Evolutionary conservation across 176 grass and related monocot species (phyloP).

Genomic region (Hsuehochloa calcarea): DNA sequence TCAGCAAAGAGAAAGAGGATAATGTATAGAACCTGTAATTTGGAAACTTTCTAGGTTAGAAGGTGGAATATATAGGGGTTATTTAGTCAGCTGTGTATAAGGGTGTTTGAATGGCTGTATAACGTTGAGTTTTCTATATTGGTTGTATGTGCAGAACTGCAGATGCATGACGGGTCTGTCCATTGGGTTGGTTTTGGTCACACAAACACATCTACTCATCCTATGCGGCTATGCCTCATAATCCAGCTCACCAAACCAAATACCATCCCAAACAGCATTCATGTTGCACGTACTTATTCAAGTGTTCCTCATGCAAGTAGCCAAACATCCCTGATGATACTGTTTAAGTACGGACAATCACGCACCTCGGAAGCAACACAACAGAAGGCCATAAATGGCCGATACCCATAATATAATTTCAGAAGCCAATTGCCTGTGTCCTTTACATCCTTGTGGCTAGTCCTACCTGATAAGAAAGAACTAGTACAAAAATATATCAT

Average conservation of each 20-base stretch:
- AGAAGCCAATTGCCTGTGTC: slow-evolving; percentile 82
- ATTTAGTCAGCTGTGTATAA: neutral
- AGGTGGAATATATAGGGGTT: neutral
- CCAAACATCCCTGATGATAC: neutral
- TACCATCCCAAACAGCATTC: neutral
- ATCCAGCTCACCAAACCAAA: neutral
- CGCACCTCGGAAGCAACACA: slow-evolving; percentile 92
- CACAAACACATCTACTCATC: neutral
- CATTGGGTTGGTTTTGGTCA: neutral
- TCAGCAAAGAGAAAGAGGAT: slow-evolving; percentile 75
- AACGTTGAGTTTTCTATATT: neutral
- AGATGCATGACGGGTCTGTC: neutral
- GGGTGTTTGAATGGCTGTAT: neutral
- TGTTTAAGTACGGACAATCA: neutral
- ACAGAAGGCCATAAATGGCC: slow-evolving; percentile 93
- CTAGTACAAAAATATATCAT: slow-evolving; percentile 42
- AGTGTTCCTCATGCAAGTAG: neutral
- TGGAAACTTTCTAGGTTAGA: slow-evolving; percentile 2
- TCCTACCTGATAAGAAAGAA: slow-evolving; percentile 86
- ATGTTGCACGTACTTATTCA: neutral
- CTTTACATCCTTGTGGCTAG: slow-evolving; percentile 95
- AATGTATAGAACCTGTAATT: slow-evolving; percentile 85
- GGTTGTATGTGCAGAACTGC: neutral
- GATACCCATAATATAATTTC: slow-evolving; percentile 76
- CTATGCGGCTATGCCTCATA: neutral